phyloP scores from a whole-genome alignment of 192 early-diverging fungal genomes.

The Neocallimastix lanati region DNA sequence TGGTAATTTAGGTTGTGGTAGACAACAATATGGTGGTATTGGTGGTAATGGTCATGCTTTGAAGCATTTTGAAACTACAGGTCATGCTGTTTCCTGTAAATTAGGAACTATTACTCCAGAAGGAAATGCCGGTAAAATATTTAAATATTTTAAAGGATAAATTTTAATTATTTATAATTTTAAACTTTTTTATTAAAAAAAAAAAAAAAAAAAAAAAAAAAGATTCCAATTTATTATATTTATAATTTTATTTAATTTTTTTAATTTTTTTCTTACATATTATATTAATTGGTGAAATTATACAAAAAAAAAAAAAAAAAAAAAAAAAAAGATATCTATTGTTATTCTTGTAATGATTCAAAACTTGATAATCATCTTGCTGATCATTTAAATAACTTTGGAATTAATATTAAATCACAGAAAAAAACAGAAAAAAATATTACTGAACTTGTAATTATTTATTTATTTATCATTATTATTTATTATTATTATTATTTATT shows the following conservation, averaged over 20 bases:
- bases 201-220: too few relatives aligned
- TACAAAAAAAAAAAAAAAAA: too few relatives aligned
- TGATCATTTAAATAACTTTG: slow-evolving; percentile 63
- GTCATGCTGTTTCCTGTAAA: slow-evolving; percentile 75
- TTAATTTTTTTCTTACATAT: too few relatives aligned
- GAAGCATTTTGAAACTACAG: slow-evolving; percentile 58
- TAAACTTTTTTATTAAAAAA: too few relatives aligned
- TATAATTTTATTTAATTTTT: too few relatives aligned
- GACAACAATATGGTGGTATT: slow-evolving; percentile 81
- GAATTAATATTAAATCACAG: slow-evolving; percentile 65
- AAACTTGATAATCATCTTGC: slow-evolving; percentile 60
- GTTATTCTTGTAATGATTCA: too few relatives aligned
- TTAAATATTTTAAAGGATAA: too few relatives aligned
- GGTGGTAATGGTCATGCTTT: slow-evolving; percentile 92
- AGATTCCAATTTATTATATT: too few relatives aligned
- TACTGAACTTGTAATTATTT: slow-evolving; percentile 66
- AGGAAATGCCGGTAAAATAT: slow-evolving; percentile 57
- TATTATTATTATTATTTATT: too few relatives aligned
- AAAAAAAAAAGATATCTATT: slow-evolving; percentile 72
- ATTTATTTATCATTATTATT: too few relatives aligned
- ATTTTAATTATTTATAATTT: too few relatives aligned
- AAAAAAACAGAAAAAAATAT: slow-evolving; percentile 83
- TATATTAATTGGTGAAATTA: too few relatives aligned
- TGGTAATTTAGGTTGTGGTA: slow-evolving; percentile 84
- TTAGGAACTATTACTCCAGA: slow-evolving; percentile 95